Percentiles rank a stretch among this genome's conserved stretches.
phyloP scores from a whole-genome alignment of 495 filamentous ascomycete genomes.

The Friedmanniomyces endolithicus region DNA sequence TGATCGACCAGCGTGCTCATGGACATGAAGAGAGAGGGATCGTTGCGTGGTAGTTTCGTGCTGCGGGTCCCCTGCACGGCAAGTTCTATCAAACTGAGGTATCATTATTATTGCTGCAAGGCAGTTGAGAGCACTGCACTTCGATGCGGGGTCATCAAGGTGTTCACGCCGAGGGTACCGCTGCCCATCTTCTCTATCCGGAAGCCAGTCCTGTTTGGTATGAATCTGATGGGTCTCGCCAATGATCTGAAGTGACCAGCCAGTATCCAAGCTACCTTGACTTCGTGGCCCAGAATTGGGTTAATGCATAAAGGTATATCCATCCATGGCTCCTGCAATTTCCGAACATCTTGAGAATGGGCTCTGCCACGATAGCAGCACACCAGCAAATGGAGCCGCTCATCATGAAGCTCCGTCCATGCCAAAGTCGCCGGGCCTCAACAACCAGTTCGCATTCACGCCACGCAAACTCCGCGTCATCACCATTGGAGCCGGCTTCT shows the following conservation, averaged over 20 bases:
- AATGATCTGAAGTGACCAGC: too few relatives aligned
- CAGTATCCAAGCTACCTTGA: too few relatives aligned
- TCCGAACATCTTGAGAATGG: background rate
- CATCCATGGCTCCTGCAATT: background rate
- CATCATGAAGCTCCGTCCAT: background rate
- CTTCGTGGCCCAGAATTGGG: background rate
- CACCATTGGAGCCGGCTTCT: constrained; percentile 24
- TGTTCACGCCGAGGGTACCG: background rate
- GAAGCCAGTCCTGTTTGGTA: background rate
- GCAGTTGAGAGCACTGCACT: background rate
- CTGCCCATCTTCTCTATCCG: background rate
- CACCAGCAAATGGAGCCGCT: background rate
- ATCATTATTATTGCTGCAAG: background rate
- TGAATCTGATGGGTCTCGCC: background rate
- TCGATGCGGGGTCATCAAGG: background rate
- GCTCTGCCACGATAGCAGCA: background rate
- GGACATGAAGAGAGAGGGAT: too few relatives aligned
- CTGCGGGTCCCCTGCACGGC: too few relatives aligned
- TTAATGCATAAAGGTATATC: background rate
- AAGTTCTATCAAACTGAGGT: too few relatives aligned
- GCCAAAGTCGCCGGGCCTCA: background rate
- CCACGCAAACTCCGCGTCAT: constrained; percentile 19
- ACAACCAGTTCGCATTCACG: constrained; percentile 9
- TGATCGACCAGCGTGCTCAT: too few relatives aligned
- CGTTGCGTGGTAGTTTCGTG: too few relatives aligned